Evolutionary conservation across 2,329 filamentous ascomycete genomes (phyloP).

Genomic region (Aspergillus sp.): DNA sequence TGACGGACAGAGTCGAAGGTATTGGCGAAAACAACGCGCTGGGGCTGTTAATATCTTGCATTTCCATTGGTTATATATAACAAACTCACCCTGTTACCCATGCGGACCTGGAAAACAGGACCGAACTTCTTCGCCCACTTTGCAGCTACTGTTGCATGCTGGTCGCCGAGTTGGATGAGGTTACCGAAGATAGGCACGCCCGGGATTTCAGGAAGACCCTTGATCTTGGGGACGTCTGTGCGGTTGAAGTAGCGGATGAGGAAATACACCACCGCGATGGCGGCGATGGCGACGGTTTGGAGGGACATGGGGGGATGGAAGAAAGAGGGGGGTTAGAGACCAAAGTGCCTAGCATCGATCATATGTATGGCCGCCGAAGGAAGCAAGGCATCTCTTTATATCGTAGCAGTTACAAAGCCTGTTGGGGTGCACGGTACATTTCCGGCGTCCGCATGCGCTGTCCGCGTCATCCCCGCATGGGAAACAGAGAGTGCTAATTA

Average conservation of each 20-base stretch:
- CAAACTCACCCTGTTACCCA: conserved; percentile 63
- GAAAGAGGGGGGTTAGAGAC: neutral
- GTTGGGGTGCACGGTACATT: conserved; percentile 14
- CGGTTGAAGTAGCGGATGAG: conserved; percentile 44
- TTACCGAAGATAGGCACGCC: conserved; percentile 65
- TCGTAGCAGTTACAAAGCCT: neutral
- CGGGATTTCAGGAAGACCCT: conserved; percentile 61
- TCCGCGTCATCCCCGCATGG: conserved; percentile 4
- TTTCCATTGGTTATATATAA: neutral
- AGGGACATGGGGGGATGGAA: conserved; percentile 23
- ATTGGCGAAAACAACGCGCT: conserved; percentile 76
- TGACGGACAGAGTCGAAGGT: conserved; percentile 70
- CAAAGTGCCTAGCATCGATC: neutral
- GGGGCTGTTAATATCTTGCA: neutral
- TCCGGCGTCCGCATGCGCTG: conserved; percentile 7
- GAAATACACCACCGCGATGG: conserved; percentile 39
- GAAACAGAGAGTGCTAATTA: neutral
- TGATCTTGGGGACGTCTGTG: conserved; percentile 62
- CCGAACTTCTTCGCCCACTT: conserved; percentile 63
- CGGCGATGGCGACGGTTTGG: conserved; percentile 33
- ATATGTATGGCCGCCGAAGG: neutral
- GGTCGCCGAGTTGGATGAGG: conserved; percentile 58
- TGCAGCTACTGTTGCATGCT: conserved; percentile 56
- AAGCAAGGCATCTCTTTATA: neutral
- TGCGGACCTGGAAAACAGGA: conserved; percentile 64